These are phyloP conservation scores for Dioszegia hungarica DNA, from an alignment of 768 basidiomycete species.

Conservation along the genomic window DNA sequence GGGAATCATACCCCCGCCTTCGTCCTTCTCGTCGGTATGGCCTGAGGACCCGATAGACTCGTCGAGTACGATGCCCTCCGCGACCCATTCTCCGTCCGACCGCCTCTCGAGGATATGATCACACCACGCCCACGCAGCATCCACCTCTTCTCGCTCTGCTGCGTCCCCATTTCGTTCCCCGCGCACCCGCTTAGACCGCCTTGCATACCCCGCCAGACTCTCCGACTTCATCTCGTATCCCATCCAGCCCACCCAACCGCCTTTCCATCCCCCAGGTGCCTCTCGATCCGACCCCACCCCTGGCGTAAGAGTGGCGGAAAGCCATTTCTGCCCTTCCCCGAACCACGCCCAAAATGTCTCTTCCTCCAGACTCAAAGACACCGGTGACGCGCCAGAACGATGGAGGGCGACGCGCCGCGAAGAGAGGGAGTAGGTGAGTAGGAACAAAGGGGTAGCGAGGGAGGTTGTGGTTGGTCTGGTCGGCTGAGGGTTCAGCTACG, in stretches of 20 bases:
- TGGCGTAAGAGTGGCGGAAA: neutral
- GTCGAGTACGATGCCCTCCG: constrained; percentile 22
- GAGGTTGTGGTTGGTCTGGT: constrained; percentile 40
- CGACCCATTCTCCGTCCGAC: constrained; percentile 36
- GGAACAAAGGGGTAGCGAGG: constrained; percentile 35
- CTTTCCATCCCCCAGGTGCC: constrained; percentile 30
- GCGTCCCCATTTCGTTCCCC: neutral
- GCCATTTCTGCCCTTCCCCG: constrained; percentile 13
- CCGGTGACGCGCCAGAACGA: neutral
- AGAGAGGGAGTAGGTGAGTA: constrained; percentile 39
- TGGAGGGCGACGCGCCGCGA: constrained; percentile 34
- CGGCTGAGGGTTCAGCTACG: constrained; percentile 21
- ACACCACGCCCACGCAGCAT: constrained; percentile 47
- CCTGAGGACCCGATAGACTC: neutral
- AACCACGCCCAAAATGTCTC: constrained; percentile 47
- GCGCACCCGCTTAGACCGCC: neutral
- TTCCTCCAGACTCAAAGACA: neutral
- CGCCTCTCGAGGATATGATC: constrained; percentile 31
- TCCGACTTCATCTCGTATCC: constrained; percentile 50
- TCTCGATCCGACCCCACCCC: neutral
- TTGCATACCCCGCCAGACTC: constrained; percentile 41
- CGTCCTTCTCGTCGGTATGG: neutral
- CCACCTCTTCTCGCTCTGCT: constrained; percentile 16
- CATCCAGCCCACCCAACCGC: constrained; percentile 50
- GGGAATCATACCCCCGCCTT: constrained; percentile 14